Conservation (phyloP, 805 yeast species). For the Cyberlindnera maritima region DNA sequence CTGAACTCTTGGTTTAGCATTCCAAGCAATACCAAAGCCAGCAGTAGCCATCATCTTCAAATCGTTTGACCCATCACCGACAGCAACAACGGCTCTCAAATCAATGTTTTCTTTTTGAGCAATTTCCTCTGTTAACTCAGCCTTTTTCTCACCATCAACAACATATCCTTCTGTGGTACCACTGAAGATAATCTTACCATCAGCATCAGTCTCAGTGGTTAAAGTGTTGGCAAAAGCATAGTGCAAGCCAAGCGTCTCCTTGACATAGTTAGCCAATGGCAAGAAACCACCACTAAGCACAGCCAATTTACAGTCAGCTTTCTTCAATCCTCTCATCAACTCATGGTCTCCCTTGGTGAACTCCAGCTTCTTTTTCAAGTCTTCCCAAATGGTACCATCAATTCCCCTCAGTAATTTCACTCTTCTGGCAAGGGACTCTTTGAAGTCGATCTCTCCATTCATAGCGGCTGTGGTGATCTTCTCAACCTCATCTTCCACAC, state of each 20-base stretch:
- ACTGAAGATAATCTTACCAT: slow-evolving; percentile 48
- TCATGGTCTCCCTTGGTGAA: slow-evolving; percentile 87
- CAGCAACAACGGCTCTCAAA: slow-evolving; percentile 62
- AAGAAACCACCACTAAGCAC: slow-evolving; percentile 95
- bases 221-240: slow-evolving; percentile 85
- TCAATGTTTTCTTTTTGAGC: slow-evolving; percentile 54
- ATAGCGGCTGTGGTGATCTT: slow-evolving; percentile 90
- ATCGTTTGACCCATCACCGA: slow-evolving; percentile 98
- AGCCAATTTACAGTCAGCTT: slow-evolving; percentile 65
- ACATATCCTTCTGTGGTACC: slow-evolving; percentile 79
- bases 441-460: slow-evolving; percentile 95
- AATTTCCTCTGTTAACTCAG: slow-evolving; percentile 61
- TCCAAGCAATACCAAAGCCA: slow-evolving; percentile 96
- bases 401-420: slow-evolving; percentile 83
- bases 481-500: slow-evolving; percentile 82
- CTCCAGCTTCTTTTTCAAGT: slow-evolving; percentile 61
- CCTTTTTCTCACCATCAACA: slow-evolving; percentile 85
- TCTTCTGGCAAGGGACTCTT: slow-evolving; percentile 71
- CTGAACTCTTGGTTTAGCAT: slow-evolving; percentile 94
- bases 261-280: slow-evolving; percentile 79
- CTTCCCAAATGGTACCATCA: slow-evolving; percentile 73
- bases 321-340: slow-evolving; percentile 59
- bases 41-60: slow-evolving; percentile 87
- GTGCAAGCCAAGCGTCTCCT: slow-evolving; percentile 66
- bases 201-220: slow-evolving; percentile 42